A percentile compares a stretch with the other conserved stretches of the same genome.
Evolutionary conservation across 768 basidiomycete genomes (phyloP).

Genomic region (Russula brevipes): DNA sequence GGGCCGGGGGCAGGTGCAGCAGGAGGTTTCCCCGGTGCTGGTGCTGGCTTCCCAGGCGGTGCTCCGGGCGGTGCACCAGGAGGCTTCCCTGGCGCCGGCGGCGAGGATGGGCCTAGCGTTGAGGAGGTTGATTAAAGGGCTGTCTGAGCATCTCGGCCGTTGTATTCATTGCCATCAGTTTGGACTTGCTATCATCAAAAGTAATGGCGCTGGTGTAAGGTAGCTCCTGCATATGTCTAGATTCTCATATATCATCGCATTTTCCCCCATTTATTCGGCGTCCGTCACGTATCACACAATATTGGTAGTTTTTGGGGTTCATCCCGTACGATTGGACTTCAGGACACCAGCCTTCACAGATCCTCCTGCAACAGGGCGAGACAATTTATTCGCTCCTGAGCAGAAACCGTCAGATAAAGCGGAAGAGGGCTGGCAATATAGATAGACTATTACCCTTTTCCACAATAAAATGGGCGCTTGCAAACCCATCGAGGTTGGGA

Average conservation of each 20-base stretch:
- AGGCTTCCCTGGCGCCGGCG: constrained; percentile 44
- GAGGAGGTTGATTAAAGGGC: constrained; percentile 78
- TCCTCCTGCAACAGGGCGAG: too few relatives aligned
- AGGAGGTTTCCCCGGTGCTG: constrained; percentile 41
- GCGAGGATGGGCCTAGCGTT: constrained; percentile 82
- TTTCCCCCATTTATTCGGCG: not conserved
- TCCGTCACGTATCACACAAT: too few relatives aligned
- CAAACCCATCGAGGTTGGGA: too few relatives aligned
- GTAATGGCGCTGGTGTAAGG: constrained; percentile 23
- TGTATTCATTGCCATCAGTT: constrained; percentile 24
- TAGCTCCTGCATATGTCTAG: constrained; percentile 23
- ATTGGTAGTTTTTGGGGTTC: too few relatives aligned
- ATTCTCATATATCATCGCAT: constrained; percentile 22
- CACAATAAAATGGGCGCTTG: too few relatives aligned
- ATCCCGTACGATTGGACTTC: too few relatives aligned
- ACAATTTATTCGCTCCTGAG: too few relatives aligned
- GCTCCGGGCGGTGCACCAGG: constrained; percentile 59
- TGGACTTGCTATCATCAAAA: constrained; percentile 25
- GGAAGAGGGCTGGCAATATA: too few relatives aligned
- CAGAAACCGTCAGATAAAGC: too few relatives aligned
- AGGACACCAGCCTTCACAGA: too few relatives aligned
- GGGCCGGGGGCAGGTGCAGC: constrained; percentile 49
- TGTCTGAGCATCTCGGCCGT: constrained; percentile 19
- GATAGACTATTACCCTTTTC: too few relatives aligned
- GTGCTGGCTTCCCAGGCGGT: constrained; percentile 37